Evolutionary conservation across 805 yeast species (phyloP).

Genomic region (Wickerhamiella siamensis): DNA sequence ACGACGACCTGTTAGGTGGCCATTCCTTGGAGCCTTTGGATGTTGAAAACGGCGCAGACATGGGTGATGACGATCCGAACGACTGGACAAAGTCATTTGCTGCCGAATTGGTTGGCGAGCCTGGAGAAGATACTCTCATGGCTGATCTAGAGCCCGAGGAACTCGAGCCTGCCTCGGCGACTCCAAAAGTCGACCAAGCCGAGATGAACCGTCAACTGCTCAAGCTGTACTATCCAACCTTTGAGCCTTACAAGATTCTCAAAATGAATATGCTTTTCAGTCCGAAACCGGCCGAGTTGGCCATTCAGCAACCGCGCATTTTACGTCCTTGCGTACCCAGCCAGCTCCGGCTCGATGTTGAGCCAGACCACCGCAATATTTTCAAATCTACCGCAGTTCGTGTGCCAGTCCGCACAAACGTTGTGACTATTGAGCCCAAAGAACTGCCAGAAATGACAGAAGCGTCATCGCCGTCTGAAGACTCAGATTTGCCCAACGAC

Average conservation of each 20-base stretch:
- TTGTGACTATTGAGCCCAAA: conserved; percentile 1
- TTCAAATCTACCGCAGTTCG: conserved; percentile 28
- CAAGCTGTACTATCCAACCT: conserved; percentile 43
- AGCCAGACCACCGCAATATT: conserved; percentile 41
- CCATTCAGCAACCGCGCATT: conserved; percentile 35
- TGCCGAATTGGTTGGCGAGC: conserved; percentile 19
- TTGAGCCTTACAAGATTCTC: conserved; percentile 38
- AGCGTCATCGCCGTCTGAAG: not conserved
- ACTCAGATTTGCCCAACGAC: not conserved
- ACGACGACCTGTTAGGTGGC: conserved; percentile 22
- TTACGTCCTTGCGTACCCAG: conserved; percentile 34
- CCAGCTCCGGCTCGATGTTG: conserved; percentile 45
- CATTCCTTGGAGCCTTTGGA: conserved; percentile 18
- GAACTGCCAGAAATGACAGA: not conserved
- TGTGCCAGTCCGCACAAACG: not conserved
- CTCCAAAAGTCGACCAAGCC: conserved; percentile 9
- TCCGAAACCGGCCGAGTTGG: conserved; percentile 43
- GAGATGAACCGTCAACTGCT: conserved; percentile 7
- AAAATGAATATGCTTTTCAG: conserved; percentile 53
- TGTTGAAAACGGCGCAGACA: conserved; percentile 13
- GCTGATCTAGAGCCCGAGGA: conserved; percentile 10
- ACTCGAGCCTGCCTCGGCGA: conserved; percentile 13
- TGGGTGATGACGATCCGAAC: conserved; percentile 12
- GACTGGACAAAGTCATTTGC: conserved; percentile 25
- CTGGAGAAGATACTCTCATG: conserved; percentile 15